These are phyloP conservation scores for Phytophthora litchii DNA, from an alignment of 352 stramenopile genomes.

Conservation along the genomic window DNA sequence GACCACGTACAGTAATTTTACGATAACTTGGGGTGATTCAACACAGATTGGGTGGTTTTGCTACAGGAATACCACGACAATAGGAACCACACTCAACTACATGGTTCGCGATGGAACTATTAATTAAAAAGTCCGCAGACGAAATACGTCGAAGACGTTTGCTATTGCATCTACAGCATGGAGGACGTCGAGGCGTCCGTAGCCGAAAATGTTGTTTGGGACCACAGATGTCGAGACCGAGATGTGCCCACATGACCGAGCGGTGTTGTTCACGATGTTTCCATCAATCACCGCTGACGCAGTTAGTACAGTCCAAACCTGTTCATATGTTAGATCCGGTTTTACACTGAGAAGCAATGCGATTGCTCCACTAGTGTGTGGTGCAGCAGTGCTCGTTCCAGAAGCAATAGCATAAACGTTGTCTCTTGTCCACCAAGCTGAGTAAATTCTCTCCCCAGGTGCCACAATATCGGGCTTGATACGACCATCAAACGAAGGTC, in stretches of 20 bases:
- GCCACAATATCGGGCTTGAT: slow-evolving; percentile 57
- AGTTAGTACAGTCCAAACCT: slow-evolving; percentile 29
- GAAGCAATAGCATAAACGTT: slow-evolving; percentile 41
- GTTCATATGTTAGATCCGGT: slow-evolving; percentile 36
- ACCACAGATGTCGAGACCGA: slow-evolving; percentile 12
- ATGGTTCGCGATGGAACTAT: no score
- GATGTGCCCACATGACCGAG: slow-evolving; percentile 29
- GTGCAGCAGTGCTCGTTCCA: slow-evolving; percentile 56
- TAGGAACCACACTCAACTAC: no score
- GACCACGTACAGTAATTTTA: slow-evolving; percentile 11
- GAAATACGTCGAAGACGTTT: no score
- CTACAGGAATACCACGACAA: no score
- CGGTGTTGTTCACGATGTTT: slow-evolving; percentile 10
- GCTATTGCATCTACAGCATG: slow-evolving; percentile 8
- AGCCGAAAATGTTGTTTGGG: slow-evolving; percentile 43
- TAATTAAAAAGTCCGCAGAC: no score
- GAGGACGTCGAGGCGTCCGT: slow-evolving; percentile 28
- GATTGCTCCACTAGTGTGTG: slow-evolving; percentile 47
- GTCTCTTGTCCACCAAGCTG: slow-evolving; percentile 43
- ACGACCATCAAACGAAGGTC: slow-evolving; percentile 26
- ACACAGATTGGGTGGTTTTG: no score
- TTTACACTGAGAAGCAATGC: slow-evolving; percentile 47
- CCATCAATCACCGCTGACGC: slow-evolving; percentile 4
- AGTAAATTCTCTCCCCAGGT: slow-evolving; percentile 42
- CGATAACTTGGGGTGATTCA: no score